phyloP scores from a whole-genome alignment of 73 alveolate species.

The Tetrahymena thermophila region DNA sequence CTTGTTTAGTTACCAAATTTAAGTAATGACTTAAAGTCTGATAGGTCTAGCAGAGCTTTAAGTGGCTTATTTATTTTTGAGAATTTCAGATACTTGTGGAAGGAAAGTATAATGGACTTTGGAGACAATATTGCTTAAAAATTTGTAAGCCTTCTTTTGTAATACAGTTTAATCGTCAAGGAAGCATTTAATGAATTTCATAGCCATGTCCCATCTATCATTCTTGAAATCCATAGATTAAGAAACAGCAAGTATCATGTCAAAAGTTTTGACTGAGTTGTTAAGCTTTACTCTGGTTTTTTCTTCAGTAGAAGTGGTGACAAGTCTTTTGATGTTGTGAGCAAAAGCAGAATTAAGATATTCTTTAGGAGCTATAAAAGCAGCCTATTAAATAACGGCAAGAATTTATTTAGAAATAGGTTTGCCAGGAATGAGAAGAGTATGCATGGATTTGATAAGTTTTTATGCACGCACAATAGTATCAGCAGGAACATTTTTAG shows the following conservation, averaged over 20 bases:
- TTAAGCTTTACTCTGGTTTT: constrained; percentile 6
- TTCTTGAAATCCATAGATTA: constrained; percentile 1
- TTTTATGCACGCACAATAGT: background rate
- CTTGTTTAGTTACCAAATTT: background rate
- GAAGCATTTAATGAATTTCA: constrained; percentile 12
- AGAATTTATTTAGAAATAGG: background rate
- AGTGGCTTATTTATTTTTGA: constrained; percentile 13
- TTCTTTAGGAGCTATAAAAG: background rate
- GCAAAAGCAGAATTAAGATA: background rate
- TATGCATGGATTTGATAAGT: background rate
- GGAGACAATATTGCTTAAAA: background rate
- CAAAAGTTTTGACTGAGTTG: constrained; percentile 10
- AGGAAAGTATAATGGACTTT: constrained; percentile 31
- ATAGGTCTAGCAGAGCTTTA: constrained; percentile 13
- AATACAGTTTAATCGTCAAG: constrained; percentile 1
- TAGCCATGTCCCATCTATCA: constrained; percentile 30
- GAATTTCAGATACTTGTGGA: constrained; percentile 11
- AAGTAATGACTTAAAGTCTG: constrained; percentile 14
- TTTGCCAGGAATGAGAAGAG: background rate
- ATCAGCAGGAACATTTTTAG: background rate
- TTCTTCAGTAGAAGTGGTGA: background rate
- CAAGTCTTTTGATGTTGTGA: background rate
- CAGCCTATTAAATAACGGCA: background rate
- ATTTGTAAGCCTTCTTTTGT: constrained; percentile 28
- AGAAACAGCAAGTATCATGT: constrained; percentile 18